Base-by-base conservation (phyloP, 495 filamentous ascomycete species). In the Cercophora sp. region DNA sequence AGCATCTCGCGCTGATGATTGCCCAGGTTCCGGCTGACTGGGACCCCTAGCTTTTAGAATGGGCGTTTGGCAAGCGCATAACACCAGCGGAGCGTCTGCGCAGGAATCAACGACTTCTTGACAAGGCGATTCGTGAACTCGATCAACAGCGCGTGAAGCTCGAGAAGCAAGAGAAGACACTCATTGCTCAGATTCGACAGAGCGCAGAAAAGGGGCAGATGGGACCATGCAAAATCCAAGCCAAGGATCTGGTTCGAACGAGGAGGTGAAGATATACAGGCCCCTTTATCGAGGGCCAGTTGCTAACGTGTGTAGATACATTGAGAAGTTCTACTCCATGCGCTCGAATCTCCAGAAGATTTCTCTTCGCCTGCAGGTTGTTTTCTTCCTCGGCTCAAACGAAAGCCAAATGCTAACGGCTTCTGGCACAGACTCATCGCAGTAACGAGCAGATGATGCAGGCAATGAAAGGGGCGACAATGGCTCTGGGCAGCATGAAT, bases 381-480 rank as follows among this genome's bases (percentile, higher is more conserved):
- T 78, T 54, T 5, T 11, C 20, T n/a, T n/a, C n/a, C n/a, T n/a
- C n/a, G n/a, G n/a, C n/a, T n/a, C n/a, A n/a, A n/a, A n/a, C n/a
- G n/a, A n/a, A n/a, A 56, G 29, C 35, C 36, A 23, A 57, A 11
- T 40, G 46, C 25, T 24, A 34, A 42, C 22, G n/a, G n/a, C n/a
- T n/a, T n/a, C n/a, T n/a, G n/a, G n/a, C 27, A 19, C 55, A 95
- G 85, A 97, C 93, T 27, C 91, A 96, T 31, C 84, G 94, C 41
- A 96, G 90, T 60, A 97, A 98, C 71, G 93, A 98, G 67, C 91
- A 96, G 70, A 98, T 98, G 93, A 95, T 96, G 91, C 89, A 95
- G 66, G 91, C 90, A 4, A 98, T 97, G 93, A 97, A 96, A 65
- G 93, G 94, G 44, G 94, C 93, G 4, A 97, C 94, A 0, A 81